Conservation (phyloP, 2,329 filamentous ascomycete genomes). For the Penicillium janthinellum region DNA sequence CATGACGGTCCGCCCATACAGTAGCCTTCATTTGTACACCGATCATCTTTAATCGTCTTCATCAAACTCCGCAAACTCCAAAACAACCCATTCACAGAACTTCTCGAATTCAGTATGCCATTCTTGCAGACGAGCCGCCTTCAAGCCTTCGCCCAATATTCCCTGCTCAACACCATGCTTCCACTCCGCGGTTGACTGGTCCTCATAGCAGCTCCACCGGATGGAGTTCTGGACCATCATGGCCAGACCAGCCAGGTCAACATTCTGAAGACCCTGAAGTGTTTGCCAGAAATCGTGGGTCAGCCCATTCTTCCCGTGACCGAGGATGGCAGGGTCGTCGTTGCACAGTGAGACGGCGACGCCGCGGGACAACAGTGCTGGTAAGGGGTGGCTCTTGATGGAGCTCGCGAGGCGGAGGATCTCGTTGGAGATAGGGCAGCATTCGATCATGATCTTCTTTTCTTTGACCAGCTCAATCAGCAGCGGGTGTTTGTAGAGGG, state of each 20-base stretch:
- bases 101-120: conserved; percentile 84
- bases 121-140: conserved; percentile 72
- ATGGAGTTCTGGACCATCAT: conserved; percentile 91
- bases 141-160: conserved; percentile 68
- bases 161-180: conserved; percentile 71
- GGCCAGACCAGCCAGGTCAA: conserved; percentile 82
- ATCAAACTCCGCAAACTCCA: conserved; percentile 65
- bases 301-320: conserved; percentile 78
- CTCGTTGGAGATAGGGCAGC: conserved; percentile 89
- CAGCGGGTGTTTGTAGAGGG: conserved; percentile 86
- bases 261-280: conserved; percentile 86
- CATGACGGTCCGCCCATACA: not conserved
- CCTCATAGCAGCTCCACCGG: conserved; percentile 85
- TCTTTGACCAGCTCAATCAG: conserved; percentile 87
- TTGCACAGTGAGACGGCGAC: conserved; percentile 84
- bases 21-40: not conserved
- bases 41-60: conserved; percentile 39
- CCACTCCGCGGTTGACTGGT: conserved; percentile 73
- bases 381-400: conserved; percentile 77
- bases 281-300: conserved; percentile 95
- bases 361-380: conserved; percentile 79
- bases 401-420: conserved; percentile 76
- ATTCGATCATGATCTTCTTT: conserved; percentile 83
- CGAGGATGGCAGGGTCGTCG: conserved; percentile 86
- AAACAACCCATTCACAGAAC: conserved; percentile 87